Conservation (phyloP, 2,329 filamentous ascomycete species). For the Fusarium nisikadoi region DNA sequence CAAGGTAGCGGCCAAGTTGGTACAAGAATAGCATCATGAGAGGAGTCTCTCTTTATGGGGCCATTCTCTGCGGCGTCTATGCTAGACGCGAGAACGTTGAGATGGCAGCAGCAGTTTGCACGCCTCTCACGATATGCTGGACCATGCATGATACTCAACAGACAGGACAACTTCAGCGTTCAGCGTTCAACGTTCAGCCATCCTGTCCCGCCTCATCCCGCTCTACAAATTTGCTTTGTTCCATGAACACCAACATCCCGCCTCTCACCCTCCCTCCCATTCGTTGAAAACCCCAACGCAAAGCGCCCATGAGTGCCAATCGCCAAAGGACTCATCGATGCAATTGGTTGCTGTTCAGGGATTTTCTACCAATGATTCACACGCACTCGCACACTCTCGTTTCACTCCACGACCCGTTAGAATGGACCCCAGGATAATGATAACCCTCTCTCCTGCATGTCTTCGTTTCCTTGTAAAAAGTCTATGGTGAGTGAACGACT, state of each 20-base stretch:
- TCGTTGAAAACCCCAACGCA: constrained; percentile 34
- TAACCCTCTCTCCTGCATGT: constrained; percentile 38
- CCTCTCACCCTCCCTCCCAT: constrained; percentile 23
- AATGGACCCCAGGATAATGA: constrained; percentile 27
- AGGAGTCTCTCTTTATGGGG: constrained; percentile 1
- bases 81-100: constrained; percentile 27
- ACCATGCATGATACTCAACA: background rate
- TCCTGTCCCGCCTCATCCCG: constrained; percentile 19
- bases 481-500: constrained; percentile 17
- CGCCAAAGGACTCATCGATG: constrained; percentile 10
- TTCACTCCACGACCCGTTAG: constrained; percentile 38
- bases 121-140: constrained; percentile 4
- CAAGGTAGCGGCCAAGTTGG: constrained; percentile 16
- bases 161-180: background rate
- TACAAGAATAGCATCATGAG: constrained; percentile 38
- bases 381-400: constrained; percentile 25
- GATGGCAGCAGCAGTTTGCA: background rate
- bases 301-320: constrained; percentile 39
- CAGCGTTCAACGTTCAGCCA: constrained; percentile 5
- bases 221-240: constrained; percentile 28
- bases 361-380: constrained; percentile 42
- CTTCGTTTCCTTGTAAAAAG: constrained; percentile 25
- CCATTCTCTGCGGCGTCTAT: constrained; percentile 26
- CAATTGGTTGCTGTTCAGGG: constrained; percentile 33
- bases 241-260: background rate